A percentile compares a stretch with the other conserved stretches of the same genome.
These are phyloP conservation scores for Dactylellina cionopaga DNA, from an alignment of 2,329 filamentous ascomycete genomes.

Conservation along the genomic window DNA sequence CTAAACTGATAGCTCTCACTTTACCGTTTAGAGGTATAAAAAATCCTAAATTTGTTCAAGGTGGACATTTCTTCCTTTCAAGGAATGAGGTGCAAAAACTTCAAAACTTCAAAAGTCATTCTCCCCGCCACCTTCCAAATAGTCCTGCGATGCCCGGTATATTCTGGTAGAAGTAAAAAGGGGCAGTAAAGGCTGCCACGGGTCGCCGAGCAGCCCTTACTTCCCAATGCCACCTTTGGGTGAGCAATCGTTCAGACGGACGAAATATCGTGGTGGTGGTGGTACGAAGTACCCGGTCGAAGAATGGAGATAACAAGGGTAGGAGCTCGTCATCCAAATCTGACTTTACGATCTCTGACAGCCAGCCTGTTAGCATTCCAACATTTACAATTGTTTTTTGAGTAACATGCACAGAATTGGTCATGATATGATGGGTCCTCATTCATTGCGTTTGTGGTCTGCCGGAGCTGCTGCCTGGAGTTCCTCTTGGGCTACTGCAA, in stretches of 20 bases:
- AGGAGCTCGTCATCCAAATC: constrained; percentile 4
- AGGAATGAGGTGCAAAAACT: constrained; percentile 15
- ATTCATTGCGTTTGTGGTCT: neutral
- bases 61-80: constrained; percentile 21
- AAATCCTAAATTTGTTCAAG: constrained; percentile 20
- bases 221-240: constrained; percentile 17
- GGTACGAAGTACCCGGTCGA: neutral
- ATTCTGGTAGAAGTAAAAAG: neutral
- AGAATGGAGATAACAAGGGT: neutral
- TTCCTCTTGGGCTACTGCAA: too few species aligned
- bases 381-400: neutral
- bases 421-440: neutral
- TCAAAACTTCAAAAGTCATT: too few species aligned
- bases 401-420: constrained; percentile 5
- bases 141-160: neutral
- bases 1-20: constrained; percentile 13
- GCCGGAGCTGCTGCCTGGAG: neutral
- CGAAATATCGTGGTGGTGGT: neutral
- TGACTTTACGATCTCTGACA: constrained; percentile 3
- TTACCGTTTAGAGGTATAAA: constrained; percentile 18
- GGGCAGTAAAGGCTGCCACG: neutral
- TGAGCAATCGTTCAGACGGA: constrained; percentile 20
- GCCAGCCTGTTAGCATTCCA: neutral
- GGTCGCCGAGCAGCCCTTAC: neutral
- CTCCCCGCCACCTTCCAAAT: neutral